Evolutionary conservation across 306 rosid genomes (phyloP), one percentile per base, ranked within the genome.

Genomic region (Hippophae tibetana): DNA sequence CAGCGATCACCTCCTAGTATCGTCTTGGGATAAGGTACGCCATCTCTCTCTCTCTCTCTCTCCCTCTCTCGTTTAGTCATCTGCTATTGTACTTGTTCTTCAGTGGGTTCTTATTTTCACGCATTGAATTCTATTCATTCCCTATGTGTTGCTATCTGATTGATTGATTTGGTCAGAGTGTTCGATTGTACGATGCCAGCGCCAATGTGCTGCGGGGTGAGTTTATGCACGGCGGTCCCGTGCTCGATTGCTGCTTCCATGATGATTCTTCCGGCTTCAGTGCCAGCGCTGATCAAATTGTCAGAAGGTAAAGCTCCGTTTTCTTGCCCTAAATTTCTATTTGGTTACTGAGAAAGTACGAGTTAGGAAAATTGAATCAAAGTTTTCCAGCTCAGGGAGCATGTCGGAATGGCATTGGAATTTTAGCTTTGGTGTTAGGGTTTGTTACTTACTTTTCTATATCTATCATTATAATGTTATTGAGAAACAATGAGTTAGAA

Each of bases 171-270:
- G 53, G 47, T 7, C 57, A 89, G 95, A 81, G 81, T 55, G 93
- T 92, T 3, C 89, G 97, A 7, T 57, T 88, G 81, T 93, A 93
- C 61, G 97, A 93, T 61, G 97, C 95, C 11, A 88, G 80, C 69
- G 85, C 93, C 9, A 72, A 88, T 60, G 82, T 84, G 52, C 78
- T 93, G 45, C 84, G 82, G n/a, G 93, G 90, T 31, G 97, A 93
- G 82, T 93, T 93, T 64, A 59, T 77, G 59, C 99, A 93, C 56
- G 78, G 76, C 6, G 92, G 88, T 9, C 82, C 97, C 7, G 90
- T 93, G 6, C 95, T 93, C 54, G 94, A 93, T 42, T 93, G 99
- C 61, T 93, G 95, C 80, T 93, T 93, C 86, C 97, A 93, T 49
- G 97, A 88, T 6, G 97, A 88, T 62, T 81, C 95, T 12, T 93